Base-by-base conservation (phyloP, 2,329 filamentous ascomycete genomes). In the Ophiostoma ulmi region DNA sequence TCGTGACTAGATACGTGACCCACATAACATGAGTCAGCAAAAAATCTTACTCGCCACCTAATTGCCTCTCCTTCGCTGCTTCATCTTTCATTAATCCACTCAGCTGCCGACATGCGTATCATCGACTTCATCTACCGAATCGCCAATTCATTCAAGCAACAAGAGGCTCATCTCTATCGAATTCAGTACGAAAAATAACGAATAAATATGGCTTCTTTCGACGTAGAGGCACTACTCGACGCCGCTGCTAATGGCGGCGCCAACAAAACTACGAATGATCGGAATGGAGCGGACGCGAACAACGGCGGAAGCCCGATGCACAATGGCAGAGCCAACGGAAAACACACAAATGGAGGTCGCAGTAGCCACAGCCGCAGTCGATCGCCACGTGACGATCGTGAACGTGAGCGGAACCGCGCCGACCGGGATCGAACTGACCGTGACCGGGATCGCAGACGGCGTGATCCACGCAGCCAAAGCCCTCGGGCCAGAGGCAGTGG, bases 141-240 rank as follows among this genome's bases (percentile, higher is more conserved):
- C n/a, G n/a, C 11, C 35, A 69, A 31, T 31, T 5, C 6, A 52
- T 26, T 26, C 3, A 63, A 63, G 17, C 44, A 48, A 20, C 44
- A 48, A 44, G 13, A 20, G 13, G 14, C 2, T 14, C 41, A 44
- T 44, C 17, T 20, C 44, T 48, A 20, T 48, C 44, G 8, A 5
- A 48, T 20, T 48, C 17, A 5, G 17, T 48, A 48, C 17, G 17
- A 7, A n/a, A 20, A 48, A 1, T 20, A 48, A 48, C 38, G 5
- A 1, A 65, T 2, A n/a, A 65, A 10, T 71, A 90, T 90, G 88
- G 88, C 88, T 78, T 85, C 85, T 79, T 83, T 90, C 75, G 93
- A 97, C 78, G 92, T 97, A 76, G 94, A 97, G 84, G 92, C 93
- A 75, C 87, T 97, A 74, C 88, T 97, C 75, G 93, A 97, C 81